A percentile compares a stretch with the other conserved stretches of the same genome.
These are phyloP conservation scores for Neofusicoccum sp. DNA, from an alignment of 2,329 filamentous ascomycete species.

Conservation along the genomic window DNA sequence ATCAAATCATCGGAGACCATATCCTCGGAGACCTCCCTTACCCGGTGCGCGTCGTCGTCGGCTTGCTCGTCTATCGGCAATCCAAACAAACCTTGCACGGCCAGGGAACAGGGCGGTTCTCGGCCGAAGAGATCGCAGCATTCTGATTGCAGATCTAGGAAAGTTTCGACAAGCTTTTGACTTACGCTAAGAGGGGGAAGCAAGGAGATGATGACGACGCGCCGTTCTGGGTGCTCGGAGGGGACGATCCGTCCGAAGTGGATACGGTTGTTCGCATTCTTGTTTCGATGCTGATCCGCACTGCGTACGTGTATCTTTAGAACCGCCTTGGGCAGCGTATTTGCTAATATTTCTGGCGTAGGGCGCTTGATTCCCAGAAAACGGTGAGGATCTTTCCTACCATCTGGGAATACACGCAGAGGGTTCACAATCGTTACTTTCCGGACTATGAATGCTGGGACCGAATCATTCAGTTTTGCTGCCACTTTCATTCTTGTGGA, in stretches of 20 bases:
- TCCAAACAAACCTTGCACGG: constrained; percentile 49
- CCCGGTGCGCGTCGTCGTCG: constrained; percentile 52
- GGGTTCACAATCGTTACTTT: constrained; percentile 59
- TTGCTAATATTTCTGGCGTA: neutral
- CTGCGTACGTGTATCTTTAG: constrained; percentile 47
- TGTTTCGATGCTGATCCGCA: constrained; percentile 50
- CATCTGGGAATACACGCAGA: constrained; percentile 55
- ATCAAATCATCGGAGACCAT: constrained; percentile 49
- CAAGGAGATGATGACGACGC: constrained; percentile 21
- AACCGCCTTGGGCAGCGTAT: neutral
- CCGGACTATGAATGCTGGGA: constrained; percentile 53
- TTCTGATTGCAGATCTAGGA: constrained; percentile 56
- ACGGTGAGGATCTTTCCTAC: constrained; percentile 49
- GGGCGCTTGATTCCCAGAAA: constrained; percentile 45
- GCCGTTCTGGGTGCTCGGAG: constrained; percentile 60
- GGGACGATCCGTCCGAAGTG: constrained; percentile 54
- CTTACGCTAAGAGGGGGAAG: constrained; percentile 34
- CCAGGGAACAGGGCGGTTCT: constrained; percentile 56
- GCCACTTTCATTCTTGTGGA: no score
- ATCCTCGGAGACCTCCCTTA: constrained; percentile 52
- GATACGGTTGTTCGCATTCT: constrained; percentile 63
- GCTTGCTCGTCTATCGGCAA: constrained; percentile 49
- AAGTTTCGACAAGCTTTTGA: constrained; percentile 47
- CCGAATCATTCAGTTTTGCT: neutral
- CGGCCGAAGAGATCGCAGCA: constrained; percentile 47